Evolutionary conservation across 192 early-diverging fungal species (phyloP), one percentile per base, ranked within the genome.

Genomic region (Coemansia sp.): DNA sequence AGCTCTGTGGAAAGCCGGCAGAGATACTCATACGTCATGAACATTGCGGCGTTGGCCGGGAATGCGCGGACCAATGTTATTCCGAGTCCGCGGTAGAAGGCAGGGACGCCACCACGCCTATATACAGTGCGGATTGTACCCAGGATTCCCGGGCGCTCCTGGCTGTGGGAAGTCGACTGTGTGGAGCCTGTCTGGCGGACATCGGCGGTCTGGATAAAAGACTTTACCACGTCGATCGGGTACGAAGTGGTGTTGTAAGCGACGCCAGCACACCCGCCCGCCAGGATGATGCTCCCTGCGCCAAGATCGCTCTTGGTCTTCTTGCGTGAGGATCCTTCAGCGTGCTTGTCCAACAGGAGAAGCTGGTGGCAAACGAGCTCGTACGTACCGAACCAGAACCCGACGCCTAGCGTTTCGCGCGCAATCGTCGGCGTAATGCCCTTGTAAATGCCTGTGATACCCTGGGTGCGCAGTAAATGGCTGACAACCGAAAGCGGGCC

Each of bases 351-450:
- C 2, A 59, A 34, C 35, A 36, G 34, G 51, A 63, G 91, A 67
- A 82, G 91, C 82, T 38, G 69, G 18, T 74, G 74, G 60, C 89
- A 88, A 4, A 90, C 85, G 39, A 88, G 71, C 77, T 99, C 97
- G 66, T 99, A 99, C 1, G 90, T 86, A 65, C 97, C 96, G 68
- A 99, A 99, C 97, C 97, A 99, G 26, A 90, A 92, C 12, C 89
- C 95, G 24, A 95, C 93, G n/a, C 96, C 97, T 36, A 90, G 86
- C 1, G 89, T 86, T 76, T 99, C 97, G 26, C 96, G 89, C 23
- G 96, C 77, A 46, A 97, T 84, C 1, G 96, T 99, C 0, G 77
- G 79, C 9, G 63, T 33, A 38, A 80, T 76, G 4, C 84, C 86
- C 63, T 65, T 75, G 63, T 81, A 84, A 16, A 85, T 56, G 15